Evolutionary conservation across 176 grass and related monocot genomes (phyloP).

Genomic region (Musa troglodytarum): DNA sequence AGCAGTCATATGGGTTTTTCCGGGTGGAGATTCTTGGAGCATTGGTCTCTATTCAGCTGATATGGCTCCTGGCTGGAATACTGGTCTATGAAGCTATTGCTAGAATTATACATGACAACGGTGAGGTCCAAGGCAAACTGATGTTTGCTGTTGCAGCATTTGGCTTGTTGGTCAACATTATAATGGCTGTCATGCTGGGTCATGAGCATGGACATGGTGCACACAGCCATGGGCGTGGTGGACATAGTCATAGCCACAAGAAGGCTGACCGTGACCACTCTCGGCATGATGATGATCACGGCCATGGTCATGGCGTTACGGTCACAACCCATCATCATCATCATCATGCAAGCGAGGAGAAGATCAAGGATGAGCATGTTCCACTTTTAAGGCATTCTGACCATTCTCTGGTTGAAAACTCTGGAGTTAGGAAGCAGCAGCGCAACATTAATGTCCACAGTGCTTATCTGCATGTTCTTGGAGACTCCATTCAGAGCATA

Average conservation of each 20-base stretch:
- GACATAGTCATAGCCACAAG: conserved; percentile 2
- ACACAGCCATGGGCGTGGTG: background rate
- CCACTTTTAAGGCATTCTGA: conserved; percentile 47
- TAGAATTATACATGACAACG: conserved; percentile 60
- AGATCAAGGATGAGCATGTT: conserved; percentile 38
- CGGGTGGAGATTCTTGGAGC: conserved; percentile 41
- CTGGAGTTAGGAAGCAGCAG: conserved; percentile 39
- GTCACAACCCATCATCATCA: conserved; percentile 25
- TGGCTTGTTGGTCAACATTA: conserved; percentile 87
- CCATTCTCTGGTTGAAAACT: conserved; percentile 11
- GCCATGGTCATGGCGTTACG: background rate
- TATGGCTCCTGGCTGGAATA: conserved; percentile 93
- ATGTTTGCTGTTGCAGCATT: conserved; percentile 96
- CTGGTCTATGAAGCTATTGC: conserved; percentile 88
- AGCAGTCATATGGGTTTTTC: conserved; percentile 91
- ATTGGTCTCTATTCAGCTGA: conserved; percentile 91
- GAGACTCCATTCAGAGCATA: conserved; percentile 86
- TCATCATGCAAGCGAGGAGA: conserved; percentile 6
- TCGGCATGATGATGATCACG: conserved; percentile 1
- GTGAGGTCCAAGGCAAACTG: conserved; percentile 71
- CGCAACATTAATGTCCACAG: conserved; percentile 98
- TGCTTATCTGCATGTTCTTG: conserved; percentile 82
- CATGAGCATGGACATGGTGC: conserved; percentile 73
- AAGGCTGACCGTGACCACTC: conserved; percentile 29
- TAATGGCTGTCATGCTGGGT: conserved; percentile 91